These are phyloP conservation scores for Syncephalastrum sp. DNA, from an alignment of 371 early-diverging fungal species.

Conservation along the genomic window DNA sequence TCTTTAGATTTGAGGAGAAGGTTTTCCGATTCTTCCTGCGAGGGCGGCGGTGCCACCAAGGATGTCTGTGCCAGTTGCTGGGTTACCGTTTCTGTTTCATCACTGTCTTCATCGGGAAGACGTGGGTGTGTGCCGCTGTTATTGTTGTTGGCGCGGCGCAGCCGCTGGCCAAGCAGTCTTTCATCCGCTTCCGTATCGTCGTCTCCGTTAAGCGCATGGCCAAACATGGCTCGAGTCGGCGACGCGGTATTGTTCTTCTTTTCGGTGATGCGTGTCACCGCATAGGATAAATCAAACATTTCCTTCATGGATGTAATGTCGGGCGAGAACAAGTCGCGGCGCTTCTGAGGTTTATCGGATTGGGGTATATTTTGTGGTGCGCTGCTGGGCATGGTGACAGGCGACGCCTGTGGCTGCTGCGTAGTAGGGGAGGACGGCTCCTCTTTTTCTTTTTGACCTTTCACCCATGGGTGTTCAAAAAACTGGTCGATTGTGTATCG, in stretches of 20 bases:
- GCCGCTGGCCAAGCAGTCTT: slow-evolving; percentile 5
- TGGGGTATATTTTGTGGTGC: slow-evolving; percentile 15
- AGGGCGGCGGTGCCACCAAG: slow-evolving; percentile 9
- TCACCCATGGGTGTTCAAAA: slow-evolving; percentile 83
- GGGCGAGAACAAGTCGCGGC: slow-evolving; percentile 44
- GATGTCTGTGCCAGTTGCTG: slow-evolving; percentile 6
- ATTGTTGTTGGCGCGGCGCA: not conserved
- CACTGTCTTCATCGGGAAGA: not conserved
- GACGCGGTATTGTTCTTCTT: slow-evolving; percentile 38
- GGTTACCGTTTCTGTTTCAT: slow-evolving; percentile 3
- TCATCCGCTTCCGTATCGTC: slow-evolving; percentile 23
- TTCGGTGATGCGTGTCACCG: slow-evolving; percentile 63
- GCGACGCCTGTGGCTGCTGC: slow-evolving; percentile 2
- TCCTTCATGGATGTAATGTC: slow-evolving; percentile 59
- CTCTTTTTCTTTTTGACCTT: slow-evolving; percentile 23
- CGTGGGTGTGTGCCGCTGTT: too few species aligned
- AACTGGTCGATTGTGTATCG: slow-evolving; percentile 62
- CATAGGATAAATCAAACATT: slow-evolving; percentile 63
- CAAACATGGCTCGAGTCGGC: slow-evolving; percentile 1
- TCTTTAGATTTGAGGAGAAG: slow-evolving; percentile 5
- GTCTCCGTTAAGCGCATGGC: slow-evolving; percentile 15
- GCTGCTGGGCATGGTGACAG: slow-evolving; percentile 1
- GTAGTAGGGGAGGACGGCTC: not conserved
- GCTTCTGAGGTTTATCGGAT: slow-evolving; percentile 7
- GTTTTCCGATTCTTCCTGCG: slow-evolving; percentile 10